Evolutionary conservation across 192 early-diverging fungal species (phyloP).

Genomic region (Entrophospora sp.): DNA sequence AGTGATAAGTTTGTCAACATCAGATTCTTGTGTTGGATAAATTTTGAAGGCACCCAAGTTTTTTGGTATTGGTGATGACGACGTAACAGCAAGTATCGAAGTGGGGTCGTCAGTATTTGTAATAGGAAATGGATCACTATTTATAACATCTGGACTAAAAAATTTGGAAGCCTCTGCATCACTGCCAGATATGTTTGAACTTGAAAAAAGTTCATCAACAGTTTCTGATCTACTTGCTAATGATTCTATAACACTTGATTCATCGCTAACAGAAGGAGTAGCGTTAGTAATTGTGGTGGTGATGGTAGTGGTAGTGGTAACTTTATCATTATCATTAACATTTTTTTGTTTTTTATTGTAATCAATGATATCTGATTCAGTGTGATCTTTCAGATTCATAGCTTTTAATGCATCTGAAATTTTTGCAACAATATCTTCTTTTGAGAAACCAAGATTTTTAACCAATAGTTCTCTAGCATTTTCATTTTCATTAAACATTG

Average conservation of each 20-base stretch:
- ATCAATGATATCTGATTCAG: slow-evolving; percentile 21
- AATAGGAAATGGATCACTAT: background rate
- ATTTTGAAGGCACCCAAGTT: slow-evolving; percentile 33
- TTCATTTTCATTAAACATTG: slow-evolving; percentile 68
- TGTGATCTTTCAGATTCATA: slow-evolving; percentile 32
- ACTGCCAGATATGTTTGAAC: background rate
- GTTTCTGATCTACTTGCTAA: background rate
- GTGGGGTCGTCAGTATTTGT: slow-evolving; percentile 22
- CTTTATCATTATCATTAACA: too few species aligned
- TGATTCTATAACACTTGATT: too few species aligned
- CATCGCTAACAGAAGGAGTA: background rate
- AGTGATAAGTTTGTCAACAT: slow-evolving; percentile 74
- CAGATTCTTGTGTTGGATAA: slow-evolving; percentile 49
- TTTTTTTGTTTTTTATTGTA: too few species aligned
- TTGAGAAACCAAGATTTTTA: slow-evolving; percentile 80
- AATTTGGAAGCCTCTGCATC: background rate
- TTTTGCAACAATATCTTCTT: slow-evolving; percentile 50
- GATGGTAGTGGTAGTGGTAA: too few species aligned
- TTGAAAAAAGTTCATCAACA: background rate
- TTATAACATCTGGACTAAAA: too few species aligned
- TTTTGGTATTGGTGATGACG: slow-evolving; percentile 24
- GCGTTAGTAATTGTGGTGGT: background rate
- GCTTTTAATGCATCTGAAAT: slow-evolving; percentile 52
- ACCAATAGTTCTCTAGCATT: slow-evolving; percentile 71
- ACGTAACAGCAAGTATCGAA: background rate